Percentiles rank a stretch among this genome's conserved stretches.
Evolutionary conservation across 305 asterid species (phyloP).

Genomic region (Rubia tinctorum): DNA sequence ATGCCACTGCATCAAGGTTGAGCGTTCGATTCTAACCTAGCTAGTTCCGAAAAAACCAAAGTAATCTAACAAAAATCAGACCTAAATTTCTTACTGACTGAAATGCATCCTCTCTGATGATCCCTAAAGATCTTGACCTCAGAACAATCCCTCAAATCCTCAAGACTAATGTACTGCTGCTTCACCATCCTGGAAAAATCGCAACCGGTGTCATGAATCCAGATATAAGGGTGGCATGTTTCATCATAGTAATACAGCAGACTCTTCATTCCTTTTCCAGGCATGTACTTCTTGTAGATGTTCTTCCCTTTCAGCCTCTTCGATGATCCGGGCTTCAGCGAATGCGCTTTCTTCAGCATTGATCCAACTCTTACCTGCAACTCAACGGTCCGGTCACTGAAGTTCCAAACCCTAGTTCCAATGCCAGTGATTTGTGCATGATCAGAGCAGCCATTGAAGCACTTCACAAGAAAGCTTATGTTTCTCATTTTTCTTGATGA

Average conservation of each 20-base stretch:
- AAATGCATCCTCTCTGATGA: constrained; percentile 67
- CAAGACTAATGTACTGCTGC: constrained; percentile 85
- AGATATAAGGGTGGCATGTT: constrained; percentile 84
- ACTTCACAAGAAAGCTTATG: constrained; percentile 42
- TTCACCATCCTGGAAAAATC: constrained; percentile 84
- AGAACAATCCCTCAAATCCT: constrained; percentile 70
- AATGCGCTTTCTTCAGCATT: constrained; percentile 63
- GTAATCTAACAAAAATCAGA: constrained; percentile 46
- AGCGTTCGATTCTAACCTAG: not conserved
- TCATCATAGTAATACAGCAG: constrained; percentile 78
- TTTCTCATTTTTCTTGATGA: constrained; percentile 17
- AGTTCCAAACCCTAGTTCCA: constrained; percentile 82
- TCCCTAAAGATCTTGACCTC: constrained; percentile 77
- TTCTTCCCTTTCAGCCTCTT: constrained; percentile 69
- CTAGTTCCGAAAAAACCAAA: not conserved
- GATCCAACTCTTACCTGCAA: constrained; percentile 82
- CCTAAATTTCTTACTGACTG: constrained; percentile 64
- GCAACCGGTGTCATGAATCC: constrained; percentile 72
- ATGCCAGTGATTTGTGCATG: constrained; percentile 54
- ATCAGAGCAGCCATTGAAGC: constrained; percentile 74
- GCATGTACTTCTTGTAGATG: constrained; percentile 81
- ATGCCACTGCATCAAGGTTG: not conserved
- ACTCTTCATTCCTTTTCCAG: constrained; percentile 58
- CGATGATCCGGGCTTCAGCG: constrained; percentile 73
- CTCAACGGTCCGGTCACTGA: constrained; percentile 60